Base-by-base conservation (phyloP, 768 basidiomycete species). In the Candolleomyces efflorescens region DNA sequence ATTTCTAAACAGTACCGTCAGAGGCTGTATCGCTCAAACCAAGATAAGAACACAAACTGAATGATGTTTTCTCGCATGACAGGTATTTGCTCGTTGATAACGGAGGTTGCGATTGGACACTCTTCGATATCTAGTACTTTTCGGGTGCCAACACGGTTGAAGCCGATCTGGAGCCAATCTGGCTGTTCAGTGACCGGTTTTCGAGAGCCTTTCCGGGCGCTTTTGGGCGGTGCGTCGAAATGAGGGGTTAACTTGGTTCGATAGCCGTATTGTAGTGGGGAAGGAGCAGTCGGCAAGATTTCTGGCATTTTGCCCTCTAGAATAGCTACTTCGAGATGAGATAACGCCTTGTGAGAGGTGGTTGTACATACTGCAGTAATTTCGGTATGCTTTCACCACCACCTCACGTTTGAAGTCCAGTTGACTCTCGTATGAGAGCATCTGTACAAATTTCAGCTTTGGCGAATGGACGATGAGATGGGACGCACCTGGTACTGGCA, bases 191-290 rank as follows among this genome's bases (percentile, higher is more conserved):
- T 55, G 1, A 60, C 63, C 7, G 66, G 49, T 53, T 66, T 62
- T 9, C 64, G 58, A 20, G 62, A 63, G 45, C 65, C 61, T 27
- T 69, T 68, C 55, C 65, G 68, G 0, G 65, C 65, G 15, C 63
- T 67, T 60, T 78, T 84, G 1, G 83, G 81, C 0, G 93, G 86
- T 0, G 86, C 81, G 22, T 94, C 91, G 60, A 98, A 98, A 69
- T 99, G 97, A 0, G 97, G 97, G 0, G 97, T 98, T 54, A 99
- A 86, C 74, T 99, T 99, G 1, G 97, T 99, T 32, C 96, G 85
- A 69, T 99, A 99, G 53, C 80, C 83, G 68, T 96, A 98, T 54
- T 95, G 85, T 50, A 91, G 76, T 0, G 96, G 97, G 0, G 92
- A 94, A n/a, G 84, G 82, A 6, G 94, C 85, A 0, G 94, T 97